Base-by-base conservation (phyloP, 352 stramenopile genomes). In the Achlya hypogyna region DNA sequence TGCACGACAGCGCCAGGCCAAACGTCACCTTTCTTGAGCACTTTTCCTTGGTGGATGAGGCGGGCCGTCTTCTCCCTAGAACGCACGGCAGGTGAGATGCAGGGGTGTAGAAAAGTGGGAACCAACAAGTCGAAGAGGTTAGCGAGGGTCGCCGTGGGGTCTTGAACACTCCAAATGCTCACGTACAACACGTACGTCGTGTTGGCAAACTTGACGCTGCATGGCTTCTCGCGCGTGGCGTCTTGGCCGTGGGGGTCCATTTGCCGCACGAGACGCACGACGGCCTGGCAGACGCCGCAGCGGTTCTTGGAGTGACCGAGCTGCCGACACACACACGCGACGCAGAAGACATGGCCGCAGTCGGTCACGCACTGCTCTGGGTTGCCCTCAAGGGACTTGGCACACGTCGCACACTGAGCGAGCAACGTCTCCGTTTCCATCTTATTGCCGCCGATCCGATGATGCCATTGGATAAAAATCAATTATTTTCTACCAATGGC, bases 291-390 rank as follows among this genome's bases (percentile, higher is more conserved):
- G 49, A 75, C 75, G 18, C 80, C 79, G 52, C 85, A 93, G 51
- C 73, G 72, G 60, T 93, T 93, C 71, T 88, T 88, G 58, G 64
- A 60, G 29, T 65, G 71, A 0, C 72, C 72, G 31, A 93, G 70
- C 62, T 76, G 56, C 14, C 70, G 70, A 31, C 85, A 93, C 40
- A 86, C 72, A 29, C 85, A 93, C 27, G 65, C 65, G 58, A 92
- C 76, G 40, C 85, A 91, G 62, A 91, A 93, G 71, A 90, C 82
- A 69, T 93, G 85, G 31, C 78, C 75, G 63, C 85, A 93, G 72
- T 93, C 82, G 12, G 83, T 91, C 45, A 91, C 63, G 43, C 82
- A 83, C 25, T 81, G 83, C 34, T 74, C 51, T 32, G 60, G 60
- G 22, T 58, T 54, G 12, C 60, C 60, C 25, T 67, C 60, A 10